phyloP scores from a whole-genome alignment of 78 protist species.

The Bigelowiella natans region DNA sequence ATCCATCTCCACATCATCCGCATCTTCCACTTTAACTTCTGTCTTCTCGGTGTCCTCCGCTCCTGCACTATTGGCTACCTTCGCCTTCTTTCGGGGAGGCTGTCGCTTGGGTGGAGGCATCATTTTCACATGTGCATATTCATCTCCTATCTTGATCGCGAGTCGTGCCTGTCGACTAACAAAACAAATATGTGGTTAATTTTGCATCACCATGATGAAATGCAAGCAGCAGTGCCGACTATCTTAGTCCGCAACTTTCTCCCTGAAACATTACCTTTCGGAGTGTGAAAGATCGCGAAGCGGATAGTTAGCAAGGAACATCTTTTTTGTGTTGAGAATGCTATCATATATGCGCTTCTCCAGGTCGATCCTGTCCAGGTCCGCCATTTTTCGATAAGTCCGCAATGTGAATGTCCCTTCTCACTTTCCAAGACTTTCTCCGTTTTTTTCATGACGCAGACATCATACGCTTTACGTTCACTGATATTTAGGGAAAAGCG shows the following conservation, averaged over 20 bases:
- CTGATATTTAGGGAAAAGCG: too few relatives aligned
- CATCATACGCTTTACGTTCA: too few relatives aligned
- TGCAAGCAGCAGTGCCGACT: background rate
- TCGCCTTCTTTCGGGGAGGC: background rate
- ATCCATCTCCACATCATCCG: too few relatives aligned
- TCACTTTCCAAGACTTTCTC: too few relatives aligned
- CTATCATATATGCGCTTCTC: background rate
- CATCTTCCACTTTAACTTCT: too few relatives aligned
- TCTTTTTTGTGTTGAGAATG: background rate
- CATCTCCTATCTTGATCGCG: background rate
- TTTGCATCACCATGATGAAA: background rate
- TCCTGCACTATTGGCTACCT: too few relatives aligned
- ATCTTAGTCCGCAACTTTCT: background rate
- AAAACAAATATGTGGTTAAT: background rate
- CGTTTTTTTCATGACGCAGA: too few relatives aligned
- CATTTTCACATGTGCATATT: background rate
- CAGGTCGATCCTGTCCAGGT: too few relatives aligned
- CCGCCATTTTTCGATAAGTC: too few relatives aligned
- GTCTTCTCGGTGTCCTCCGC: too few relatives aligned
- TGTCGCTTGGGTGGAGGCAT: background rate
- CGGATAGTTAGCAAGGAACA: background rate
- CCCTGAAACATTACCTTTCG: background rate
- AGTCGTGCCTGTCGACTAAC: background rate
- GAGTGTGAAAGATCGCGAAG: background rate
- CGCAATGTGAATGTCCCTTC: too few relatives aligned